These are phyloP conservation scores for Saccharomyces mikatae DNA, from an alignment of 805 yeast genomes.

Conservation along the genomic window DNA sequence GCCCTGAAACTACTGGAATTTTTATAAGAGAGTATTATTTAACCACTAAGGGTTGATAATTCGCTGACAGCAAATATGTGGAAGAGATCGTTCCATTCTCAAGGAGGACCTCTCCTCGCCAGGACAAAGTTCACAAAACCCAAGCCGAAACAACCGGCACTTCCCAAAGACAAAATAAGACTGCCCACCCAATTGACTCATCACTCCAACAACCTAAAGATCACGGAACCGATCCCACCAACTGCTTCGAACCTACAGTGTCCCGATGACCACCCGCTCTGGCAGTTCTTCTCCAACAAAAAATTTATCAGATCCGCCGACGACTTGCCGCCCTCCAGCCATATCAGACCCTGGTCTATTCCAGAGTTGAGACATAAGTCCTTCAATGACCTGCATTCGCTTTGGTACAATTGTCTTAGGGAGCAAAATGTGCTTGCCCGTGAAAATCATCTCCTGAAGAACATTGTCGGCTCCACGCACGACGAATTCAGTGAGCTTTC, in stretches of 20 bases:
- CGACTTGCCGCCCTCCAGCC: constrained; percentile 45
- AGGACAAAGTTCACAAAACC: constrained; percentile 37
- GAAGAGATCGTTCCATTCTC: neutral
- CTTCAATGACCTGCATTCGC: constrained; percentile 81
- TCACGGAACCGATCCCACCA: constrained; percentile 82
- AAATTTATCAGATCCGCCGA: constrained; percentile 51
- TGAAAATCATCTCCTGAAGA: constrained; percentile 55
- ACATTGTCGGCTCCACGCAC: constrained; percentile 35
- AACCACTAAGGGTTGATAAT: neutral
- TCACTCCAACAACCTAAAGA: constrained; percentile 33
- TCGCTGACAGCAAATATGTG: neutral
- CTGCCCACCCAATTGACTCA: constrained; percentile 23
- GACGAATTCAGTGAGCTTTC: constrained; percentile 30
- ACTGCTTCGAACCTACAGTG: constrained; percentile 63
- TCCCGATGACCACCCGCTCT: constrained; percentile 82
- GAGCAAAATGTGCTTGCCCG: constrained; percentile 75
- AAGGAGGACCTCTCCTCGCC: constrained; percentile 22
- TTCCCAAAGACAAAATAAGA: constrained; percentile 18
- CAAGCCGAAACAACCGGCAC: constrained; percentile 23
- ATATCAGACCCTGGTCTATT: constrained; percentile 66
- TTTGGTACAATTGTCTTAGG: constrained; percentile 82
- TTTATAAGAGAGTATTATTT: too few relatives aligned
- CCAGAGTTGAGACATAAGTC: constrained; percentile 85
- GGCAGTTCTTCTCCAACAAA: constrained; percentile 78
- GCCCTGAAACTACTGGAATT: neutral